Percentiles rank a stretch among this genome's conserved stretches.
Conservation (phyloP, 495 filamentous ascomycete genomes). For the Penicillium mononematosum region DNA sequence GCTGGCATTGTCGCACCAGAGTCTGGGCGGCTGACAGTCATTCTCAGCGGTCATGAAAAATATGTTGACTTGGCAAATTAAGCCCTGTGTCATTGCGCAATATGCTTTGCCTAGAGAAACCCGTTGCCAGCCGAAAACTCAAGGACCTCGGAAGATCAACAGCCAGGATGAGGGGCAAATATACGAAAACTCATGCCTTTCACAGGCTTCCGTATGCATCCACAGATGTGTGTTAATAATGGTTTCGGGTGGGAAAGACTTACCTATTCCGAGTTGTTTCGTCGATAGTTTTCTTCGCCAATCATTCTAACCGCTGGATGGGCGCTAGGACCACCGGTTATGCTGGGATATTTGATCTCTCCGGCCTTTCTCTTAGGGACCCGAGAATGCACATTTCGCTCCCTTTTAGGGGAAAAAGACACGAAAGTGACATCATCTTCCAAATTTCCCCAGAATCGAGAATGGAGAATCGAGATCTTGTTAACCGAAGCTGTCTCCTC, state of each 20-base stretch:
- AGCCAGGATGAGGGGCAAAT: slow-evolving; percentile 35
- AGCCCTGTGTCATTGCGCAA: slow-evolving; percentile 25
- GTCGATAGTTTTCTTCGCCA: slow-evolving; percentile 8
- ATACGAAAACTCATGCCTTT: slow-evolving; percentile 16
- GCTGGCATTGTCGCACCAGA: slow-evolving; percentile 19
- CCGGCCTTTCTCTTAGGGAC: slow-evolving; percentile 18
- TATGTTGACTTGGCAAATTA: slow-evolving; percentile 22
- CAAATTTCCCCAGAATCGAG: slow-evolving; percentile 2
- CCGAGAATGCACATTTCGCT: slow-evolving; percentile 11
- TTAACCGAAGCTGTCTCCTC: slow-evolving; percentile 16
- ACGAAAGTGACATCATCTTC: slow-evolving; percentile 26
- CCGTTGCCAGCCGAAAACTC: slow-evolving; percentile 34
- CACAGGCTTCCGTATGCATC: slow-evolving; percentile 20
- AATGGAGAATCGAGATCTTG: slow-evolving; percentile 9
- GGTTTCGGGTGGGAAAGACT: slow-evolving; percentile 13
- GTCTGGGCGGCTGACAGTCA: slow-evolving; percentile 14
- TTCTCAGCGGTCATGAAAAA: slow-evolving; percentile 22
- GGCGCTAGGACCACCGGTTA: slow-evolving; percentile 9
- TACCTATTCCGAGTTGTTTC: slow-evolving; percentile 16
- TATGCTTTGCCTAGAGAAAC: slow-evolving; percentile 14
- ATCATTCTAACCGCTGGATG: slow-evolving; percentile 17
- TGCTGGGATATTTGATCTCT: slow-evolving; percentile 1
- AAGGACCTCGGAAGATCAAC: slow-evolving; percentile 44
- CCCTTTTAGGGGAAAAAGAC: slow-evolving; percentile 14
- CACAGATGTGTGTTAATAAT: slow-evolving; percentile 12